Conservation (phyloP, 2,329 filamentous ascomycete genomes). For the Thelonectria olida region DNA sequence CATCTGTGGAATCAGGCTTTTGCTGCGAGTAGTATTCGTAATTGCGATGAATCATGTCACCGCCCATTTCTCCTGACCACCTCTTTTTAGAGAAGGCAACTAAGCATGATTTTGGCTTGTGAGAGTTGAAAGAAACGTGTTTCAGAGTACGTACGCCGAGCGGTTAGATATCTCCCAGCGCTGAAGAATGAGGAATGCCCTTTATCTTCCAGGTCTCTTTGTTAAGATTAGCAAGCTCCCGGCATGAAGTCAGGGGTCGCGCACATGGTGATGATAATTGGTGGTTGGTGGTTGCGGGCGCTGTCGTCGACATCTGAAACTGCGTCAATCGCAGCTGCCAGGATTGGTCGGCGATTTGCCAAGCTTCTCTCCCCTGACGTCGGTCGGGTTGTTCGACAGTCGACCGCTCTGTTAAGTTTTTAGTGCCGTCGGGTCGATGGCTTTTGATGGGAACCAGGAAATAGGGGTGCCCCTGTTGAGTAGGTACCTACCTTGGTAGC, state of each 20-base stretch:
- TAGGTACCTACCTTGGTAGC: too few species aligned
- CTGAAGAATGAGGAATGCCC: not conserved
- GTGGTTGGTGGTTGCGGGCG: constrained; percentile 35
- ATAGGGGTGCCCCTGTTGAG: too few species aligned
- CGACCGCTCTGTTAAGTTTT: not conserved
- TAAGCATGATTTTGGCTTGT: not conserved
- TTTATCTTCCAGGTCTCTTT: not conserved
- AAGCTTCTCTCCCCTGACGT: constrained; percentile 3
- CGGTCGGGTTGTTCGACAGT: not conserved
- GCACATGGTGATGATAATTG: constrained; percentile 20
- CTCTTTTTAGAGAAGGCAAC: not conserved
- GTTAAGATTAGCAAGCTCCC: not conserved
- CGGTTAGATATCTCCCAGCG: constrained; percentile 15
- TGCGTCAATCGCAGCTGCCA: constrained; percentile 15
- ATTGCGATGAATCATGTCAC: not conserved
- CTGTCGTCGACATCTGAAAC: constrained; percentile 28
- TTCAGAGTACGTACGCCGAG: not conserved
- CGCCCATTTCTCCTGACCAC: not conserved
- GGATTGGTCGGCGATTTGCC: constrained; percentile 28
- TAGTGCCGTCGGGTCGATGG: not conserved
- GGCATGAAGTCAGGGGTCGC: not conserved
- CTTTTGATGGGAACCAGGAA: too few species aligned
- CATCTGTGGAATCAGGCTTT: not conserved
- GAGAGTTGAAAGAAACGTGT: not conserved
- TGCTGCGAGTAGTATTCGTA: not conserved